Conservation (phyloP, 352 stramenopile species). For the Globisporangium paddicum region DNA sequence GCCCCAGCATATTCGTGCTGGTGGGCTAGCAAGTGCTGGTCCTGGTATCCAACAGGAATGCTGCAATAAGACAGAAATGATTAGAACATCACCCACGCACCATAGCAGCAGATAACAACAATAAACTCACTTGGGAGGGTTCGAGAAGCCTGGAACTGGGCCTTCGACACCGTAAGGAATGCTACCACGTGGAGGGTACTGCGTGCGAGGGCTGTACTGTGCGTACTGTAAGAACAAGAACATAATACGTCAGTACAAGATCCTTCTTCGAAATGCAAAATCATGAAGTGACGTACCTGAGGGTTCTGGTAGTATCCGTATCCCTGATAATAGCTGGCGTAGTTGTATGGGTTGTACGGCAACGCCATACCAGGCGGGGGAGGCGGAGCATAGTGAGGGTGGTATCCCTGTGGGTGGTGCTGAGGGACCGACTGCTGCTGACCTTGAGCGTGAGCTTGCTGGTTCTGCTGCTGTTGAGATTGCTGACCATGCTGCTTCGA, state of each 20-base stretch:
- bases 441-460: constrained; percentile 15
- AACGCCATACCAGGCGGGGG: constrained; percentile 84
- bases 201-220: constrained; percentile 82
- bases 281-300: constrained; percentile 31
- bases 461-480: constrained; percentile 12
- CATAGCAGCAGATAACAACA: neutral
- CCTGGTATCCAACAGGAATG: constrained; percentile 76
- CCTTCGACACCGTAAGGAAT: constrained; percentile 84
- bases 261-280: neutral
- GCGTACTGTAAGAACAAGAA: constrained; percentile 50
- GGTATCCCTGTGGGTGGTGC: constrained; percentile 78
- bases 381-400: constrained; percentile 74
- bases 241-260: constrained; percentile 8
- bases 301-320: constrained; percentile 89
- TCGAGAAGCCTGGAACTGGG: constrained; percentile 75
- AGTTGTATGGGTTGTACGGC: constrained; percentile 89
- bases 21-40: constrained; percentile 76
- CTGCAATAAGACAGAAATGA: constrained; percentile 15
- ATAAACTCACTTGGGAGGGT: constrained; percentile 42
- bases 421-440: constrained; percentile 47
- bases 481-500: constrained; percentile 18
- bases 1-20: constrained; percentile 76
- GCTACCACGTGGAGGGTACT: constrained; percentile 78
- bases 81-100: neutral
- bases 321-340: constrained; percentile 79